Percentiles rank a stretch among this genome's conserved stretches.
These are phyloP conservation scores for Endotrypanum monterogeii DNA, from an alignment of 208 protist species.

Conservation along the genomic window DNA sequence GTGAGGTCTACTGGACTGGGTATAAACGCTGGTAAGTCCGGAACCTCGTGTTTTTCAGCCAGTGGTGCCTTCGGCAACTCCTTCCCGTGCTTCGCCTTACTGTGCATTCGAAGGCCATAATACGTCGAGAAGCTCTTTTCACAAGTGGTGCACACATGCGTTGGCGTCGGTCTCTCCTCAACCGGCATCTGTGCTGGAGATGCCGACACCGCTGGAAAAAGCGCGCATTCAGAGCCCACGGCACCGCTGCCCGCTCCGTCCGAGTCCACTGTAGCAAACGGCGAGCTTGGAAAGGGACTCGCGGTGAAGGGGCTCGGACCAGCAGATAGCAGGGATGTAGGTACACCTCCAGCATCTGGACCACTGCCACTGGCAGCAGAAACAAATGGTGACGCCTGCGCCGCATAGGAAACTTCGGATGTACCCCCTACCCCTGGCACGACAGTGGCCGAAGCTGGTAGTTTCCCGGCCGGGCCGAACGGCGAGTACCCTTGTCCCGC, in stretches of 20 bases:
- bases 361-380: conserved; percentile 5
- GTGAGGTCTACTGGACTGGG: conserved; percentile 89
- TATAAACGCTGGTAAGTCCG: conserved; percentile 78
- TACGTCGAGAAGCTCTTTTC: conserved; percentile 62
- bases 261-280: conserved; percentile 16
- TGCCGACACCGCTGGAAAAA: background rate
- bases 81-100: conserved; percentile 77
- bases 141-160: conserved; percentile 65
- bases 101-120: conserved; percentile 77
- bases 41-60: conserved; percentile 12
- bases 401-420: background rate
- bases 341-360: background rate
- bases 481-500: conserved; percentile 37
- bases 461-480: conserved; percentile 29
- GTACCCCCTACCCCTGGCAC: background rate
- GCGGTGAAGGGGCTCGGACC: conserved; percentile 12
- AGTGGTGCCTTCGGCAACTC: conserved; percentile 32
- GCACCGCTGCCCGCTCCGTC: background rate
- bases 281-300: conserved; percentile 14
- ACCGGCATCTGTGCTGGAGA: background rate
- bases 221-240: background rate
- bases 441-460: background rate
- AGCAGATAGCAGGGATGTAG: conserved; percentile 42
- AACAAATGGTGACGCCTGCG: conserved; percentile 40
- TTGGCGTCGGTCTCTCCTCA: conserved; percentile 15